These are phyloP conservation scores for Castanea mollissima DNA, from an alignment of 306 rosid genomes.

Conservation along the genomic window DNA sequence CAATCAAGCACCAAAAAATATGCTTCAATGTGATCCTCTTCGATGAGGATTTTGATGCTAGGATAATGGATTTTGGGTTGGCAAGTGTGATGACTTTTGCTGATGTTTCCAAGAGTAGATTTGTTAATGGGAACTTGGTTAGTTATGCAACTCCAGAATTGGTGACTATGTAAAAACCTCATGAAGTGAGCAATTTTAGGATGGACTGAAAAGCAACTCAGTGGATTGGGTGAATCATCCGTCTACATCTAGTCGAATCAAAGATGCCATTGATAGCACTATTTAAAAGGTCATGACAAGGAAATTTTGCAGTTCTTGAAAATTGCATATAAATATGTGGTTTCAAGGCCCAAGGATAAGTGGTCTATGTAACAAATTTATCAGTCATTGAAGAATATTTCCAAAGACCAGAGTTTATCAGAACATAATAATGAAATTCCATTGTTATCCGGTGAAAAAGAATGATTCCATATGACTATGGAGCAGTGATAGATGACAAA, in stretches of 20 bases:
- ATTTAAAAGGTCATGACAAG: conserved; percentile 70
- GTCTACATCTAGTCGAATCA: conserved; percentile 45
- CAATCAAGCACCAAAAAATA: conserved; percentile 74
- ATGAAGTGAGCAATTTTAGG: conserved; percentile 59
- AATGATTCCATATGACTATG: conserved; percentile 28
- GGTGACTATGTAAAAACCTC: conserved; percentile 75
- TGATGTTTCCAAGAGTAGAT: conserved; percentile 58
- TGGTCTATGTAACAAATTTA: conserved; percentile 72
- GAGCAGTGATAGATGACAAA: conserved; percentile 16
- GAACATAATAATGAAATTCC: conserved; percentile 86
- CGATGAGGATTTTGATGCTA: conserved; percentile 89
- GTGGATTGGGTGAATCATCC: conserved; percentile 85
- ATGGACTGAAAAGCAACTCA: conserved; percentile 65
- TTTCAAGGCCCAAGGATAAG: conserved; percentile 79
- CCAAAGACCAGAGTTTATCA: conserved; percentile 51
- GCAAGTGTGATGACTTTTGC: conserved; percentile 68
- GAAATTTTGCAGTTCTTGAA: conserved; percentile 74
- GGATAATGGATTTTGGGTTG: conserved; percentile 89
- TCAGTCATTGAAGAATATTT: conserved; percentile 56
- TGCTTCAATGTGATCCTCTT: conserved; percentile 81
- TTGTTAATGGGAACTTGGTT: conserved; percentile 73
- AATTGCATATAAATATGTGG: conserved; percentile 60
- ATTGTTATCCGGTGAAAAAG: conserved; percentile 58
- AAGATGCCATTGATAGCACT: conserved; percentile 70
- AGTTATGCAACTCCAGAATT: conserved; percentile 91